Base-by-base conservation (phyloP, 1,284 basidiomycete genomes). In the Cutaneotrichosporon cyanovorans region DNA sequence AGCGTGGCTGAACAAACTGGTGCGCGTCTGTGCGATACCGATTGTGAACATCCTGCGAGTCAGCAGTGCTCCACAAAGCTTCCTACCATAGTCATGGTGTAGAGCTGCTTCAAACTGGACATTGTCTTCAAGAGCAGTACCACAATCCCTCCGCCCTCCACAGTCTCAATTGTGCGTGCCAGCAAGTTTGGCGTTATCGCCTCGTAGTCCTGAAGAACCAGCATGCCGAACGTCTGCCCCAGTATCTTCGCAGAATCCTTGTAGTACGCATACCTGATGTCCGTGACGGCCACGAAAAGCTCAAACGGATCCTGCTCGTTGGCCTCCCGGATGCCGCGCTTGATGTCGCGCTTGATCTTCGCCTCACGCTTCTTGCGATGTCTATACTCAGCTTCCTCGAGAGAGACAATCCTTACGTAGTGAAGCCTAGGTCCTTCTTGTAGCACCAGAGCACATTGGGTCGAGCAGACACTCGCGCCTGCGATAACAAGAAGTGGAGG, bases 241-340 rank as follows among this genome's bases (percentile, higher is more conserved):
- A 98, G 82, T 55, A 95, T 89, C 72, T 93, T 93, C 49, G 92
- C 82, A 1, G 89, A 90, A 63, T 96, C 91, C 68, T 93, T 95
- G 76, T 95, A 87, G 73, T 86, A 85, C 80, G 85, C 88, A 76
- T 99, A 98, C 53, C 93, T 84, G 50, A 99, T 97, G 68, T 99
- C 93, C 8, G 95, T 98, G n/a, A 97, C 90, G 3, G 88, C 87
- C 20, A 98, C 85, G 64, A 99, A 98, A 45, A 98, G 87, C 75
- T 98, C 95, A 64, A 99, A 98, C 1, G 95, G 93, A 67, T 89
- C 83, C 67, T 93, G 89, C 50, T 97, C 89, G 64, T 93, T 93
- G 20, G 87, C 83, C 62, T 99, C 93, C 19, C 93, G 79, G 39
- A 92, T 81, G 7, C 93, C 92, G 22, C 89, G 81, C 73, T 96